Evolutionary conservation across 768 basidiomycete genomes (phyloP).

Genomic region (Saitozyma sp.): DNA sequence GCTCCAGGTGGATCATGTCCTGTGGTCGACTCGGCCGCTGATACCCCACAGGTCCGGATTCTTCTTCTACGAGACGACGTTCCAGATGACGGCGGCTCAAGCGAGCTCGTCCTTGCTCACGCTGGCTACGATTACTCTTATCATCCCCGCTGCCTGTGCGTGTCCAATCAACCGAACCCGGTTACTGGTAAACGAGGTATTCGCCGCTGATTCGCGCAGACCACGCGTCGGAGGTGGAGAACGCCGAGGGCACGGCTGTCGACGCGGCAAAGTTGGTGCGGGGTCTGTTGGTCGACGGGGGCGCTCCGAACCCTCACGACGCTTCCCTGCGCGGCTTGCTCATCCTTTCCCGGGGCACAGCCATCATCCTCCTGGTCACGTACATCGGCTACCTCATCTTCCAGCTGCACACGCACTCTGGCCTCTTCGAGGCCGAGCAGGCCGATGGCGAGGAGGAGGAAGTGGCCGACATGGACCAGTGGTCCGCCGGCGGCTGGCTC

Average conservation of each 20-base stretch:
- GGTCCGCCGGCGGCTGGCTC: conserved; percentile 66
- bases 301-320: conserved; percentile 41
- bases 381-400: conserved; percentile 59
- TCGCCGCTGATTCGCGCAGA: conserved; percentile 17
- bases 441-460: conserved; percentile 56
- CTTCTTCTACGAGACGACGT: conserved; percentile 66
- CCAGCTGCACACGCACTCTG: conserved; percentile 70
- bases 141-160: conserved; percentile 84
- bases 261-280: conserved; percentile 1
- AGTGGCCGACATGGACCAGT: conserved; percentile 66
- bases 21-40: not conserved
- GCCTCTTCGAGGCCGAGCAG: conserved; percentile 61
- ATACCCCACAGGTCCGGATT: conserved; percentile 60
- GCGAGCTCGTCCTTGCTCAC: conserved; percentile 72
- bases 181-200: not conserved
- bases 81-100: conserved; percentile 83
- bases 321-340: conserved; percentile 60
- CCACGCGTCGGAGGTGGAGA: conserved; percentile 40
- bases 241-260: conserved; percentile 1
- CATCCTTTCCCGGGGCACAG: conserved; percentile 76
- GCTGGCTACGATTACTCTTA: conserved; percentile 79
- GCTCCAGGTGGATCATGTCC: not conserved
- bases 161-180: conserved; percentile 9
- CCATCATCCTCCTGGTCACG: conserved; percentile 69
- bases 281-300: conserved; percentile 25